Evolutionary conservation across 2,329 filamentous ascomycete species (phyloP).

Genomic region (Aspergillus intermedius): DNA sequence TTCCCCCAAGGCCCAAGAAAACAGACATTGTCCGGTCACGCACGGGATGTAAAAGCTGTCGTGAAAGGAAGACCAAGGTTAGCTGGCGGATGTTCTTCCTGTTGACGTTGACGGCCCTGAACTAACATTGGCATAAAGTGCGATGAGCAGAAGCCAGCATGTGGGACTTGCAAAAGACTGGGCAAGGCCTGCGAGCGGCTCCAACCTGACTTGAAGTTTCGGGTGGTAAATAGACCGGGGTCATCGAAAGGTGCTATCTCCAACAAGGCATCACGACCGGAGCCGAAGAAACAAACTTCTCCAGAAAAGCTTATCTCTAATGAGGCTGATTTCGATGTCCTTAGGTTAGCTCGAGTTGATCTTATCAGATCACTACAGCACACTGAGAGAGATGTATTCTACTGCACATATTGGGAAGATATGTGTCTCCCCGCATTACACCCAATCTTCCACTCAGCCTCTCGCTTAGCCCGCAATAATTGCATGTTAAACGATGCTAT

Average conservation of each 20-base stretch:
- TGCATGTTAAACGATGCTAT: slow-evolving; percentile 12
- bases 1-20: slow-evolving; percentile 11
- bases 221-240: neutral
- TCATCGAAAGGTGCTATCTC: no score
- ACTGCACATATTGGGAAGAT: slow-evolving; percentile 20
- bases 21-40: slow-evolving; percentile 15
- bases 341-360: neutral
- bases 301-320: no score
- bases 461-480: neutral
- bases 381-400: slow-evolving; percentile 18
- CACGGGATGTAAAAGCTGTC: slow-evolving; percentile 14
- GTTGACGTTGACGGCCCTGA: no score
- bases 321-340: no score
- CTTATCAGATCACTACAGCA: slow-evolving; percentile 15
- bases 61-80: slow-evolving; percentile 6
- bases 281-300: no score
- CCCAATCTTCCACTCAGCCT: slow-evolving; percentile 12
- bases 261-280: no score
- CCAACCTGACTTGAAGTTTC: slow-evolving; percentile 10
- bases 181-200: slow-evolving; percentile 11
- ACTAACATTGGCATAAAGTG: slow-evolving; percentile 6
- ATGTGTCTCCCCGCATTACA: slow-evolving; percentile 18
- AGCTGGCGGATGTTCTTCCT: no score
- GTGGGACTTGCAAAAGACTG: slow-evolving; percentile 17
- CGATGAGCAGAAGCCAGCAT: slow-evolving; percentile 18